Evolutionary conservation across 2,329 filamentous ascomycete species (phyloP).

Genomic region (Colletotrichum magnum): DNA sequence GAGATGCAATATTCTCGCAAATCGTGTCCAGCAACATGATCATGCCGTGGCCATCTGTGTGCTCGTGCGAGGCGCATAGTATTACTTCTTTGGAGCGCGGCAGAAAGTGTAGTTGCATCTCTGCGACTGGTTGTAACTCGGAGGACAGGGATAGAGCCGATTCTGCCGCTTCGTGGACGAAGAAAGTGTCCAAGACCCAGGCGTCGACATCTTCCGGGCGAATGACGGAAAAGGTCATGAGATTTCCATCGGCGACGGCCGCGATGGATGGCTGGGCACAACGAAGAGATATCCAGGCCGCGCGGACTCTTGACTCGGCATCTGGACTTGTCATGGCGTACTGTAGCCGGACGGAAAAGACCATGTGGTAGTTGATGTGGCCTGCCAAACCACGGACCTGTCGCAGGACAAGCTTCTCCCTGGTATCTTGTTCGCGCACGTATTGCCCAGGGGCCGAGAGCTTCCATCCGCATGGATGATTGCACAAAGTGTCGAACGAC

Average conservation of each 20-base stretch:
- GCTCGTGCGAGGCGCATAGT: conserved; percentile 11
- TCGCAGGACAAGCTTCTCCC: conserved; percentile 14
- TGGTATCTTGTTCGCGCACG: conserved; percentile 6
- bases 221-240: not conserved
- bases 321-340: conserved; percentile 1
- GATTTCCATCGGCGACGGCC: not conserved
- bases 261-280: conserved; percentile 27
- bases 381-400: conserved; percentile 8
- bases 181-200: conserved; percentile 20
- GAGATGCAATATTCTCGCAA: conserved; percentile 1
- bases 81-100: conserved; percentile 11
- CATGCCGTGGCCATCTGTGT: conserved; percentile 11
- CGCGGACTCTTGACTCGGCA: conserved; percentile 6
- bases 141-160: conserved; percentile 2
- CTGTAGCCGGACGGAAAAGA: not conserved
- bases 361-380: conserved; percentile 18
- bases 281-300: conserved; percentile 12
- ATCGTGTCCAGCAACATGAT: conserved; percentile 8
- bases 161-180: not conserved
- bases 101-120: conserved; percentile 12
- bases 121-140: not conserved
- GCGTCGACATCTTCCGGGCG: not conserved
- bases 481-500: not conserved
- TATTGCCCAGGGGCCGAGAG: not conserved
- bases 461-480: conserved; percentile 17